phyloP scores from a whole-genome alignment of 2,329 filamentous ascomycete genomes.

The Penicillium oxalicum region DNA sequence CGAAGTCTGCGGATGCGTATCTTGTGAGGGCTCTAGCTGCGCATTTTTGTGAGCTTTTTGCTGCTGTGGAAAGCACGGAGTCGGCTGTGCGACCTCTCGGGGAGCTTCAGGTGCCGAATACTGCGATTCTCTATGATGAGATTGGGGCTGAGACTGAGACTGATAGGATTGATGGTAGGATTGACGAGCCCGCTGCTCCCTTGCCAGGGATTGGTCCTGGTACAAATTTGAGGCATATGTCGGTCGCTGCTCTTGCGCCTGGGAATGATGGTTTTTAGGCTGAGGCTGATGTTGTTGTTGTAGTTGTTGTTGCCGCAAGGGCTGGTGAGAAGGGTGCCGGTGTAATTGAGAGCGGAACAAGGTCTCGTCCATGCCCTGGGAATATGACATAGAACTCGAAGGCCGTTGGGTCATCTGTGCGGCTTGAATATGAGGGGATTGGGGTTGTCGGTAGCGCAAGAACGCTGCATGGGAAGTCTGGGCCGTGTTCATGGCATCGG shows the following conservation, averaged over 20 bases:
- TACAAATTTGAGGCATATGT: too few relatives aligned
- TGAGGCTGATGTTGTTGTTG: not conserved
- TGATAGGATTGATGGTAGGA: too few relatives aligned
- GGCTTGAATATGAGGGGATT: not conserved
- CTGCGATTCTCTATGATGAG: too few relatives aligned
- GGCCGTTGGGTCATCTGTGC: not conserved
- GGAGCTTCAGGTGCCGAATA: too few relatives aligned
- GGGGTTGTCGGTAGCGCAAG: not conserved
- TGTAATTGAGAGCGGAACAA: conserved; percentile 1
- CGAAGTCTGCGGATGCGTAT: too few relatives aligned
- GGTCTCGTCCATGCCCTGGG: conserved; percentile 1
- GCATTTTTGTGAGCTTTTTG: too few relatives aligned
- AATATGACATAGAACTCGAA: not conserved
- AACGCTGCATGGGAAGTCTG: conserved; percentile 1
- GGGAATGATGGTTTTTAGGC: not conserved
- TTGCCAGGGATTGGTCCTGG: too few relatives aligned
- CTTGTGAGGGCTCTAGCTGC: too few relatives aligned
- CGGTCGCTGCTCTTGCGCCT: not conserved
- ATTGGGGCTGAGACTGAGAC: too few relatives aligned
- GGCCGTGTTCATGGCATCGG: conserved; percentile 4
- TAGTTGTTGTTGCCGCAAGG: not conserved
- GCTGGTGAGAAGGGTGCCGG: not conserved
- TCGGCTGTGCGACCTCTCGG: too few relatives aligned
- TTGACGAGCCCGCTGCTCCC: not conserved
- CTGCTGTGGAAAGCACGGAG: too few relatives aligned